Evolutionary conservation across 805 yeast species (phyloP), one percentile per base, ranked within the genome.

Genomic region (Jamesozyma jinghongensis): DNA sequence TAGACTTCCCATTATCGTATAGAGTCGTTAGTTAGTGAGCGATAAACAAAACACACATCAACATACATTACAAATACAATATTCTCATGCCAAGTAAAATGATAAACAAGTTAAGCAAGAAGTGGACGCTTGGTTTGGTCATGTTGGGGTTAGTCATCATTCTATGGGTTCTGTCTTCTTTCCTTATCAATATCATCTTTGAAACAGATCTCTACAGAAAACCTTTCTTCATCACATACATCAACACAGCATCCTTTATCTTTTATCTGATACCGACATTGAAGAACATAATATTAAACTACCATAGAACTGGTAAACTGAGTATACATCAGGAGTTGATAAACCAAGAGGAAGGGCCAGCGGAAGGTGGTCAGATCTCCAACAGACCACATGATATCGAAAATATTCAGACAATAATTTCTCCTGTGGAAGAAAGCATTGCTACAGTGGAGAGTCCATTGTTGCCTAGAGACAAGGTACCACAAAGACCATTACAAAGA

Each of bases 91-190:
- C 26, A 6, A 10, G 6, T 6, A 22, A 22, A 22, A 45, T 46
- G 49, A 36, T 46, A 13, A 32, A 38, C 13, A 40, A 39, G 5
- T 34, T 53, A 13, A 48, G 45, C 39, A 56, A 43, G 40, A 49
- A 50, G 43, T 87, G 97, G 97, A 68, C 80, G 0, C 53, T 85
- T 17, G 97, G 97, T 2, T 71, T 90, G 18, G 50, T 80, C 18
- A 74, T 85, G 63, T 70, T 88, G 19, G 69, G 76, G 1, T 67
- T 82, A 34, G 97, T 88, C 34, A 85, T 90, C 20, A 59, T 84
- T 1, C 72, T 86, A 19, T 90, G 98, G 98, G 97, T 92, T 10
- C 65, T 82, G 29, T 85, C 95, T 3, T 85, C 95, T 3, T 90
- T 87, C 51, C 61, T 90, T 36, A 81, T 92, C 29, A 87, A 85